Evolutionary conservation across 305 asterid species (phyloP).

Genomic region (Solanum hybrid): DNA sequence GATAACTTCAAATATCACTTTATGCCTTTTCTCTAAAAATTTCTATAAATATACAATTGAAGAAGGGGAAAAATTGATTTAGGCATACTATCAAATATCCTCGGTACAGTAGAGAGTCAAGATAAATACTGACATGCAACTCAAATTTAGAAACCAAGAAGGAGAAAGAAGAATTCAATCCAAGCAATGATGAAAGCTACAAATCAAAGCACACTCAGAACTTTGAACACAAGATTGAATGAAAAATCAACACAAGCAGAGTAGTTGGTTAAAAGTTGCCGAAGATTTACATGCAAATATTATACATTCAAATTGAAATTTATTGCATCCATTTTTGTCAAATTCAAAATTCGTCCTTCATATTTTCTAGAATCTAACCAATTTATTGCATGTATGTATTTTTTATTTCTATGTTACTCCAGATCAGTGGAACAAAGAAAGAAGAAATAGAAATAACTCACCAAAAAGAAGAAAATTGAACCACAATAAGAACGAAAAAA

Average conservation of each 20-base stretch:
- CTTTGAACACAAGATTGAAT: neutral
- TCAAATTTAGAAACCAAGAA: neutral
- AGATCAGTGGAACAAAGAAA: neutral
- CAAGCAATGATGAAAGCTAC: neutral
- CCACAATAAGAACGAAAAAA: neutral
- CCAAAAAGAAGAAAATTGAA: neutral
- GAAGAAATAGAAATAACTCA: neutral
- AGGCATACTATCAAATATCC: neutral
- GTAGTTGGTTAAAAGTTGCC: neutral
- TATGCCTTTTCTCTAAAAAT: neutral
- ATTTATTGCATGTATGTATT: neutral
- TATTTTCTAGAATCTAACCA: neutral
- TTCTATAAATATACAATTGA: neutral
- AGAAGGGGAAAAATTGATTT: neutral
- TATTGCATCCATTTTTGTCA: neutral
- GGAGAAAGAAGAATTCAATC: neutral
- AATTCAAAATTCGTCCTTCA: neutral
- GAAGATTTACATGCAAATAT: neutral
- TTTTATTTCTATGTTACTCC: neutral
- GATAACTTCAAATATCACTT: neutral
- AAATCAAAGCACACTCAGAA: neutral
- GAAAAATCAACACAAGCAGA: neutral
- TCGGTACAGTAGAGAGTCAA: neutral
- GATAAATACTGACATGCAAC: neutral
- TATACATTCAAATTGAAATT: neutral